Evolutionary conservation across 2,329 filamentous ascomycete species (phyloP).

Genomic region (Raffaelea arxii): DNA sequence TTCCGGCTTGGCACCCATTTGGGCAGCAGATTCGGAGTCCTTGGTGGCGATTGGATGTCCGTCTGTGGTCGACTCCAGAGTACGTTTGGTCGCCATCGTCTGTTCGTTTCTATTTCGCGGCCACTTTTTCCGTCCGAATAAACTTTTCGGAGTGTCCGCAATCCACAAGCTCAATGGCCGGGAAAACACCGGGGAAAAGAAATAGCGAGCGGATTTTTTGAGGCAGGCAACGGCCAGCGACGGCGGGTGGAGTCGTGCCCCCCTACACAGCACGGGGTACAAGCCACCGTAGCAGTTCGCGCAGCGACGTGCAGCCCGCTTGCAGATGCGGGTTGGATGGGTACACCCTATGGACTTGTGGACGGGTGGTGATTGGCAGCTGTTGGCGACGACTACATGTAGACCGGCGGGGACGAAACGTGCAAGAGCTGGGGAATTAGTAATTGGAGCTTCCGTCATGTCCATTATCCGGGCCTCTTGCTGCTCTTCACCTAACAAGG

Average conservation of each 20-base stretch:
- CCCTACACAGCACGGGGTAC: no score
- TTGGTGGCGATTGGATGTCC: neutral
- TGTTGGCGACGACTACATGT: neutral
- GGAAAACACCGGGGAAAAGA: neutral
- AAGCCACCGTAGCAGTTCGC: neutral
- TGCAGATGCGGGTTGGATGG: neutral
- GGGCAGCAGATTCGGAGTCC: neutral
- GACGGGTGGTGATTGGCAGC: neutral
- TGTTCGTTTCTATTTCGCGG: no score
- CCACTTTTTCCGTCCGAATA: no score
- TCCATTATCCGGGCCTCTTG: neutral
- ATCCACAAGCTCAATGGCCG: no score
- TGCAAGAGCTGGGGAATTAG: neutral
- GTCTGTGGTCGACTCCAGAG: conserved; percentile 3
- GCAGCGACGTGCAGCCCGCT: neutral
- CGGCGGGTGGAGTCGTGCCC: neutral
- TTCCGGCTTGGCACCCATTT: no score
- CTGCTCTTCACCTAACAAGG: no score
- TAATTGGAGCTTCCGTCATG: no score
- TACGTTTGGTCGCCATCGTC: no score
- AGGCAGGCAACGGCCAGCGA: neutral
- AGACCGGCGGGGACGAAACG: neutral
- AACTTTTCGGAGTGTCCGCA: no score
- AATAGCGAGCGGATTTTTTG: neutral
- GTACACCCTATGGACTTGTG: neutral